These are phyloP conservation scores for Cicer pinnatifidum DNA, from an alignment of 306 rosid genomes.

Conservation along the genomic window DNA sequence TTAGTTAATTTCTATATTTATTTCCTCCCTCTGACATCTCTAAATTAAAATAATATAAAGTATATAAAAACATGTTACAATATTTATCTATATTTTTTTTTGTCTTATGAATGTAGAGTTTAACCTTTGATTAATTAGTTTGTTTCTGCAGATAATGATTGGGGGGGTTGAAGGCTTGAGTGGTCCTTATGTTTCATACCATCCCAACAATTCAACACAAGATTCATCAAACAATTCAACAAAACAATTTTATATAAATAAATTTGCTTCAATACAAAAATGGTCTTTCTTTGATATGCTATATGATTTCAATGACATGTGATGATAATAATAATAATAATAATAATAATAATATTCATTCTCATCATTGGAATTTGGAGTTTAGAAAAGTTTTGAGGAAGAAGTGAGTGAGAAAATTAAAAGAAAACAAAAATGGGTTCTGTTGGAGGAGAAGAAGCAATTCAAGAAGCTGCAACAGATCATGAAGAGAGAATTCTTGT, in stretches of 20 bases:
- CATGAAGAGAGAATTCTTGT: constrained; percentile 74
- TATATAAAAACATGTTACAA: constrained; percentile 25
- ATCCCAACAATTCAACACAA: constrained; percentile 49
- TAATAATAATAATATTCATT: background rate
- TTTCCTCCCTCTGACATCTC: constrained; percentile 47
- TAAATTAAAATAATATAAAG: background rate
- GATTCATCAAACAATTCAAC: constrained; percentile 37
- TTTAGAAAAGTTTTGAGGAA: constrained; percentile 36
- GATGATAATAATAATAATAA: background rate
- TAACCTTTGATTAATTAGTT: constrained; percentile 64
- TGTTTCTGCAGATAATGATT: constrained; percentile 71
- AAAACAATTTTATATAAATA: constrained; percentile 25
- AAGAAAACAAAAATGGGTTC: constrained; percentile 60
- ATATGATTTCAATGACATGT: constrained; percentile 45
- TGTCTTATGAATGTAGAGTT: constrained; percentile 37
- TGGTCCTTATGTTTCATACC: constrained; percentile 52
- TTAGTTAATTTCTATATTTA: constrained; percentile 40
- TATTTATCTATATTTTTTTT: constrained; percentile 30
- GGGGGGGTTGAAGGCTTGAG: constrained; percentile 54
- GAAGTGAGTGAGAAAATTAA: constrained; percentile 34
- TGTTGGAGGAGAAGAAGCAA: constrained; percentile 68
- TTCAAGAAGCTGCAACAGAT: constrained; percentile 51
- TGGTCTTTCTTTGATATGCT: constrained; percentile 30
- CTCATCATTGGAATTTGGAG: constrained; percentile 50
- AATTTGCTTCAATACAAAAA: constrained; percentile 32